Evolutionary conservation across 345 rosid species (phyloP).

Genomic region (Eucalyptus pumila): DNA sequence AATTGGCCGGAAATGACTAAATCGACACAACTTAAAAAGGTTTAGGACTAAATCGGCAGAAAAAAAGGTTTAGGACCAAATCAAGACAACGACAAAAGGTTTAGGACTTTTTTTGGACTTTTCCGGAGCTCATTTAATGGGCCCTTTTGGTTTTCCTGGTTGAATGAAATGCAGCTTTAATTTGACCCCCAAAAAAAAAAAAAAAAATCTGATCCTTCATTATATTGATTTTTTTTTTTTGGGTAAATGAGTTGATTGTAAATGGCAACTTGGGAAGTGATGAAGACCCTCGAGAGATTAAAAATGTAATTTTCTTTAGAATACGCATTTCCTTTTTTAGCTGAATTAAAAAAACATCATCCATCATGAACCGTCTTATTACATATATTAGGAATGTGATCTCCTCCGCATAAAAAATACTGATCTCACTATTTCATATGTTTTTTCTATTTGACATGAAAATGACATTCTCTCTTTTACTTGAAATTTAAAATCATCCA

Average conservation of each 20-base stretch:
- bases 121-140: neutral
- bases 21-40: too few species aligned
- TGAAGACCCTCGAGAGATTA: neutral
- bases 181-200: neutral
- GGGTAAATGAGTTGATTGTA: neutral
- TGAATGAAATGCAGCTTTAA: neutral
- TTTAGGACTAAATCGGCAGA: too few species aligned
- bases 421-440: neutral
- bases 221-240: neutral
- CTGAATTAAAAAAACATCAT: neutral
- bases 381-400: neutral
- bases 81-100: too few species aligned
- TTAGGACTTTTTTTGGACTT: too few species aligned
- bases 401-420: neutral
- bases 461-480: neutral
- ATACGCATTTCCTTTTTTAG: neutral
- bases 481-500: neutral
- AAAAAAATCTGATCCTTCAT: neutral
- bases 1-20: too few species aligned
- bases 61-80: too few species aligned
- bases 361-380: neutral
- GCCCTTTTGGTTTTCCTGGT: neutral
- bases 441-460: neutral
- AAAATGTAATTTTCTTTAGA: neutral
- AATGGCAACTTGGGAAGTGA: neutral